phyloP scores from a whole-genome alignment of 257 asterid species.

The Apocynum venetum region DNA sequence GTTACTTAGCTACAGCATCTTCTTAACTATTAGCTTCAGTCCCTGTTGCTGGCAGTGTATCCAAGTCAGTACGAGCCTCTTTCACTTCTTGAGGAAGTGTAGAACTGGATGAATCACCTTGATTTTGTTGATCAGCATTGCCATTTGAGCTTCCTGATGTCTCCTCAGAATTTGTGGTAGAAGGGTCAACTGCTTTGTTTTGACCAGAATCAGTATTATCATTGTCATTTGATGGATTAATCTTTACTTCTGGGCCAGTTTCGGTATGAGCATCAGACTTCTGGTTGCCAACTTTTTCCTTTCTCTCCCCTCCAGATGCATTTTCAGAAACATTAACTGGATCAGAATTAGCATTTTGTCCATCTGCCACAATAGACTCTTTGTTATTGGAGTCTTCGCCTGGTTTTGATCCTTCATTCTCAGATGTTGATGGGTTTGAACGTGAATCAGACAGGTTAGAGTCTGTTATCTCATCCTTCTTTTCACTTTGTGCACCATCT shows the following conservation, averaged over 20 bases:
- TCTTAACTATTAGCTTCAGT: slow-evolving; percentile 34
- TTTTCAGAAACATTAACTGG: slow-evolving; percentile 21
- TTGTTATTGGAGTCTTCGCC: slow-evolving; percentile 12
- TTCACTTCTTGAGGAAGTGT: slow-evolving; percentile 55
- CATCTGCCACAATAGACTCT: slow-evolving; percentile 19
- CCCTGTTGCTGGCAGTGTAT: slow-evolving; percentile 63
- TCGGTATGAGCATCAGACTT: slow-evolving; percentile 20
- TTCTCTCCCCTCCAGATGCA: slow-evolving; percentile 9
- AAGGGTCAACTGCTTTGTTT: slow-evolving; percentile 32
- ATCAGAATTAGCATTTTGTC: slow-evolving; percentile 17
- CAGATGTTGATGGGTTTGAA: slow-evolving; percentile 14
- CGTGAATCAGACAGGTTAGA: slow-evolving; percentile 21
- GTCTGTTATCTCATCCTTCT: slow-evolving; percentile 15
- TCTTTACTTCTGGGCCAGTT: slow-evolving; percentile 28
- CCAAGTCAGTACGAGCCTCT: slow-evolving; percentile 59
- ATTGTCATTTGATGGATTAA: slow-evolving; percentile 43
- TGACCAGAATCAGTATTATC: slow-evolving; percentile 39
- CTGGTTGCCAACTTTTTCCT: slow-evolving; percentile 12
- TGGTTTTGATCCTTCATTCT: slow-evolving; percentile 20
- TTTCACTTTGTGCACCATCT: slow-evolving; percentile 19
- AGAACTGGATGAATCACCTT: slow-evolving; percentile 37
- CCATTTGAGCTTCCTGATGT: slow-evolving; percentile 24
- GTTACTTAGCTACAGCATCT: slow-evolving; percentile 54
- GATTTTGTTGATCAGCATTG: slow-evolving; percentile 22
- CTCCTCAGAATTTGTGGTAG: slow-evolving; percentile 18